Percentiles rank a stretch among this genome's conserved stretches.
These are phyloP conservation scores for Aureobasidium leucospermi DNA, from an alignment of 2,329 filamentous ascomycete genomes.

Conservation along the genomic window DNA sequence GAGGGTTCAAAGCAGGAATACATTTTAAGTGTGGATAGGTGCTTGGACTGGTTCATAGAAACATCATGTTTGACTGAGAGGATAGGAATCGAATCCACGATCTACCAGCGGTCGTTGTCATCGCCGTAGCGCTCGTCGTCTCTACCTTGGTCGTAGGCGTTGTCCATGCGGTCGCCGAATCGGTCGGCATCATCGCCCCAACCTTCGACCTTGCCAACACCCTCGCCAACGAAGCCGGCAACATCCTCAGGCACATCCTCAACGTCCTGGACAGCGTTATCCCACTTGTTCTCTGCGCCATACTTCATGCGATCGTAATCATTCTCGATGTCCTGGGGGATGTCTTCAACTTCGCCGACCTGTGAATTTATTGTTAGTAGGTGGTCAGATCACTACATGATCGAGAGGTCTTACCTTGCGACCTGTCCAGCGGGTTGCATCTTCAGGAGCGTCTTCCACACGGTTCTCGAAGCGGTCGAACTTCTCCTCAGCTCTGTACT, in stretches of 20 bases:
- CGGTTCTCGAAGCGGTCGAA: conserved; percentile 22
- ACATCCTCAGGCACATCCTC: conserved; percentile 31
- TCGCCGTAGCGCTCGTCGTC: conserved; percentile 26
- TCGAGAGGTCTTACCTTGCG: conserved; percentile 23
- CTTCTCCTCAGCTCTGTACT: conserved; percentile 22
- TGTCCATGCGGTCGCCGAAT: conserved; percentile 30
- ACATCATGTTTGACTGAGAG: background rate
- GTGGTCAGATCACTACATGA: background rate
- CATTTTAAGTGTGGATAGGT: background rate
- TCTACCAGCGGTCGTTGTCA: conserved; percentile 12
- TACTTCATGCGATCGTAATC: conserved; percentile 24
- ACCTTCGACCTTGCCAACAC: conserved; percentile 37
- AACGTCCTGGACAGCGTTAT: conserved; percentile 27
- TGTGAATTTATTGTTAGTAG: conserved; percentile 10
- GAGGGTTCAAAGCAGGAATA: too few relatives aligned
- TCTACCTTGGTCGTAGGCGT: conserved; percentile 38
- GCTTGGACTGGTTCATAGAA: background rate
- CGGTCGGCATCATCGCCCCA: conserved; percentile 34
- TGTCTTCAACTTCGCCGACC: conserved; percentile 35
- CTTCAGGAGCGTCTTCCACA: conserved; percentile 36
- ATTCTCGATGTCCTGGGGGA: conserved; percentile 30
- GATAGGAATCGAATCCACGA: background rate
- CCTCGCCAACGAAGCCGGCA: conserved; percentile 33
- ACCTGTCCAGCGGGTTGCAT: conserved; percentile 38
- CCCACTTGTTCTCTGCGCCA: conserved; percentile 25